phyloP scores from a whole-genome alignment of 2,329 filamentous ascomycete species.

The Arthroderma uncinatum region DNA sequence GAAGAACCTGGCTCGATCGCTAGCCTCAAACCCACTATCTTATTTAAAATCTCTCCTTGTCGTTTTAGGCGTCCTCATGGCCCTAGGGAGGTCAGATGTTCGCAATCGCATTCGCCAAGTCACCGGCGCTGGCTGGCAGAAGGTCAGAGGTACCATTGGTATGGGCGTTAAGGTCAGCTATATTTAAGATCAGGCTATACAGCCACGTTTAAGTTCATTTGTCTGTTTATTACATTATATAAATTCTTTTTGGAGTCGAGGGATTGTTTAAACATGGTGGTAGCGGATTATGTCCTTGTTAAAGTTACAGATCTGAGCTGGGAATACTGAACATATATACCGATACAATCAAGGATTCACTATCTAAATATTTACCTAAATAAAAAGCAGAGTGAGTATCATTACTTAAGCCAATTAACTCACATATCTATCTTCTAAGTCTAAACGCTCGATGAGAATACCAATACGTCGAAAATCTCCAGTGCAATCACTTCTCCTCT shows the following conservation, averaged over 20 bases:
- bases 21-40: slow-evolving; percentile 46
- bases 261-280: neutral
- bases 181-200: slow-evolving; percentile 45
- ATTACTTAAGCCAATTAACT: no score
- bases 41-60: slow-evolving; percentile 61
- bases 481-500: no score
- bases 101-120: slow-evolving; percentile 62
- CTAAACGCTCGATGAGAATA: no score
- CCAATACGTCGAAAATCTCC: no score
- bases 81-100: slow-evolving; percentile 63
- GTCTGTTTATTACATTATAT: neutral
- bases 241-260: neutral
- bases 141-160: slow-evolving; percentile 70
- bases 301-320: neutral
- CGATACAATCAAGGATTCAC: neutral
- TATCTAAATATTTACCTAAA: neutral
- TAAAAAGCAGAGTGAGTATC: neutral
- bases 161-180: slow-evolving; percentile 98
- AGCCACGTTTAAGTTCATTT: neutral
- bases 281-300: neutral
- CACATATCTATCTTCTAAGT: no score
- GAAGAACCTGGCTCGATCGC: slow-evolving; percentile 39
- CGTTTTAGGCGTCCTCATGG: slow-evolving; percentile 62
- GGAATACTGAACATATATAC: neutral
- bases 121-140: slow-evolving; percentile 62